A percentile compares a stretch with the other conserved stretches of the same genome.
phyloP scores from a whole-genome alignment of 2,329 filamentous ascomycete genomes.

The Leptosphaerulina australis region DNA sequence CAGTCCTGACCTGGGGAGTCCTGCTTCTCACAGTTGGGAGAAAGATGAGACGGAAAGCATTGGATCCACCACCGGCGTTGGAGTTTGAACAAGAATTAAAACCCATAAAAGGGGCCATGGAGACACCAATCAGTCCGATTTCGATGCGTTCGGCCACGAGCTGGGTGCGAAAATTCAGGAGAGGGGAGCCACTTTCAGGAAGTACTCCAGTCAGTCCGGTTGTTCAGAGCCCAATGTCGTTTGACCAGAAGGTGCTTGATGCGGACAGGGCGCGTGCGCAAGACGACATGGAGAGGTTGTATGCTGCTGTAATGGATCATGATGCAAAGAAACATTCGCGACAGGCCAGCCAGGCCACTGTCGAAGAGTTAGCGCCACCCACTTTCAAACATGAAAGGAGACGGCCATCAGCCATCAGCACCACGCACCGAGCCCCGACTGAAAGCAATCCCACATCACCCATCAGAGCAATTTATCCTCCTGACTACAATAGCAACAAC shows the following conservation, averaged over 20 bases:
- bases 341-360: conserved; percentile 30
- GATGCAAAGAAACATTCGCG: conserved; percentile 62
- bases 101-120: conserved; percentile 26
- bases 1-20: conserved; percentile 73
- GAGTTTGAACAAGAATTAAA: conserved; percentile 63
- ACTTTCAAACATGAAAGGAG: conserved; percentile 19
- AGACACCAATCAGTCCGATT: conserved; percentile 42
- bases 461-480: conserved; percentile 57
- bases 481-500: conserved; percentile 42
- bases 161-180: conserved; percentile 45
- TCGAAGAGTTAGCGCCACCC: conserved; percentile 22
- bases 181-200: conserved; percentile 35
- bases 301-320: conserved; percentile 89
- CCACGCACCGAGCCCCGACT: conserved; percentile 25
- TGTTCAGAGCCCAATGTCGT: conserved; percentile 67
- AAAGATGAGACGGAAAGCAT: conserved; percentile 52
- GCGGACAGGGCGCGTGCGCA: conserved; percentile 76
- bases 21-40: conserved; percentile 57
- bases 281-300: conserved; percentile 85
- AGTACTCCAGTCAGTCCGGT: conserved; percentile 46
- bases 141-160: conserved; percentile 39
- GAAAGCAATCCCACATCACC: conserved; percentile 49
- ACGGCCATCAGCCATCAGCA: conserved; percentile 41
- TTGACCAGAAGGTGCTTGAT: conserved; percentile 78
- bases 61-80: conserved; percentile 58